Base-by-base conservation (phyloP, 1,139 yeast species). In the Yamadazyma sp. region DNA sequence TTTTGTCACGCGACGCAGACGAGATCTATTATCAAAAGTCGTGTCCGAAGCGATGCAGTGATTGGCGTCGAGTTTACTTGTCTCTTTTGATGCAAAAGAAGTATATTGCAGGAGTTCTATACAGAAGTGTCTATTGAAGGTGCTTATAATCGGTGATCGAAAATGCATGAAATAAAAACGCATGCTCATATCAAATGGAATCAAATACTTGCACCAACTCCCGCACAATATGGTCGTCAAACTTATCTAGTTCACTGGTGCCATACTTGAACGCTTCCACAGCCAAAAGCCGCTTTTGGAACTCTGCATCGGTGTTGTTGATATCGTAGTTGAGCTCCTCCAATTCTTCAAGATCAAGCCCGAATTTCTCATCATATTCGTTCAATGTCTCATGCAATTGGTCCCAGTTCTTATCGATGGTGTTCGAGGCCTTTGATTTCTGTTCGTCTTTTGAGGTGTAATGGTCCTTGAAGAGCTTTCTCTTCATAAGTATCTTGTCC, bases 311-410 rank as follows among this genome's bases (percentile, higher is more conserved):
- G 30, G 62, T 67, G 5, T 54, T 53, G 18, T 41, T 41, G 18
- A 44, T 24, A 4, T 50, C 53, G 28, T 38, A 42, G 47, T 79
- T 80, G 45, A 80, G 62, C 43, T 82, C 89, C 26, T 73, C 70
- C 29, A 82, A 47, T 44, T 84, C 90, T 13, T 74, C 76, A 12
- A 66, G 70, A 39, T 73, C 70, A 4, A 85, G 50, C 0, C 94
- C 95, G 47, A 83, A 73, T 29, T 76, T 51, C 20, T 56, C 56
- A 13, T 71, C 64, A 14, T 67, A 69, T 25, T 73, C 64, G 13
- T 76, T 63, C 21, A 78, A 65, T 9, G 71, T 57, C 1, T 68
- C 57, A 42, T 73, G 73, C 17, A 76, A 58, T 16, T 62, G 55
- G 25, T 73, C 68, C 85, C 84, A 77, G 46, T 66, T 66, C 30